Evolutionary conservation across 768 basidiomycete species (phyloP).

Genomic region (Boletus eberwhitei): DNA sequence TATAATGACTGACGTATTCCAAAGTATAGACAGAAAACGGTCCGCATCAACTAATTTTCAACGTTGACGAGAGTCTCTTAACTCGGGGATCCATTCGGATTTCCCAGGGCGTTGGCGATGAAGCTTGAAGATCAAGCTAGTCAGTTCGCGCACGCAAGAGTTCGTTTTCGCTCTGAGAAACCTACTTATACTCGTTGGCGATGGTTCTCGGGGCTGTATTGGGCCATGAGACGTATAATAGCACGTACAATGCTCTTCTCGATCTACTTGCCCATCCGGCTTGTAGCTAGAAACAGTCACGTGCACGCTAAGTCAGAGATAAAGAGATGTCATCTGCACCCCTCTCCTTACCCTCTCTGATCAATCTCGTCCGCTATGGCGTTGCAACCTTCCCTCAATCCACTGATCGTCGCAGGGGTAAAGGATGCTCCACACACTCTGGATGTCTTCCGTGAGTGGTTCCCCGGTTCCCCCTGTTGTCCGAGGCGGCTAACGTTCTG

Average conservation of each 20-base stretch:
- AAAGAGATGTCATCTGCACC: neutral
- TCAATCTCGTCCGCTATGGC: slow-evolving; percentile 49
- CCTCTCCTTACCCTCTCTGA: neutral
- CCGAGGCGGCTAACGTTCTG: neutral
- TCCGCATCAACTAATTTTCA: neutral
- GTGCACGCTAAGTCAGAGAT: neutral
- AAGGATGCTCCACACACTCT: slow-evolving; percentile 68
- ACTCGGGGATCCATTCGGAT: neutral
- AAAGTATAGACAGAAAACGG: neutral
- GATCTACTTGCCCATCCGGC: neutral
- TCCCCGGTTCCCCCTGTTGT: neutral
- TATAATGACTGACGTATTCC: neutral
- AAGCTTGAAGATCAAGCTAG: neutral
- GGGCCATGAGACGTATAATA: neutral
- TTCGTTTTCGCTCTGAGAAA: neutral
- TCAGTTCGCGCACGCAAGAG: neutral
- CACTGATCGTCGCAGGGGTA: slow-evolving; percentile 60
- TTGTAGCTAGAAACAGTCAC: neutral
- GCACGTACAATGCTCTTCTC: neutral
- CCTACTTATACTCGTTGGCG: neutral
- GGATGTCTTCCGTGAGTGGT: slow-evolving; percentile 66
- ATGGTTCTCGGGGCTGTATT: neutral
- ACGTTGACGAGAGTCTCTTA: neutral
- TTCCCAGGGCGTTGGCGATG: neutral
- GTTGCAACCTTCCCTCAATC: slow-evolving; percentile 68